phyloP scores from a whole-genome alignment of 2,329 filamentous ascomycete species.

The Drechslerella dactyloides region DNA sequence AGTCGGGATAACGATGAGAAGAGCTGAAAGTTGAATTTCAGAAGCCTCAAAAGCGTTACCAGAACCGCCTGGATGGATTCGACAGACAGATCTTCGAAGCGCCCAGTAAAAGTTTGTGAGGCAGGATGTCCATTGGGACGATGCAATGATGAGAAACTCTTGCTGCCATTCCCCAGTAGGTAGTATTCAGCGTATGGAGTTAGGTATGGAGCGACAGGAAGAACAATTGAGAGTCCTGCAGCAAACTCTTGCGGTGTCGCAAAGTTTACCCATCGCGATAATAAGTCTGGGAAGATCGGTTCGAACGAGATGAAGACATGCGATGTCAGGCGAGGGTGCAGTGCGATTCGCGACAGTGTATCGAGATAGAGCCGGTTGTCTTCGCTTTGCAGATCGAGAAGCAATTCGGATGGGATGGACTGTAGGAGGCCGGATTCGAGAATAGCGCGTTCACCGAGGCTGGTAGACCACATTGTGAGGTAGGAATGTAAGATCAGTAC shows the following conservation, averaged over 20 bases:
- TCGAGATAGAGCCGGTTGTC: slow-evolving; percentile 56
- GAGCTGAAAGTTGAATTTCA: slow-evolving; percentile 74
- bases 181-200: slow-evolving; percentile 71
- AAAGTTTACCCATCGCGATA: slow-evolving; percentile 55
- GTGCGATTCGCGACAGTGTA: slow-evolving; percentile 53
- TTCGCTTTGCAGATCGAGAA: slow-evolving; percentile 27
- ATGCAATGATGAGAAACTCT: slow-evolving; percentile 15
- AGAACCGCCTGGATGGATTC: slow-evolving; percentile 62
- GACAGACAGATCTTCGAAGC: slow-evolving; percentile 57
- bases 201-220: slow-evolving; percentile 82
- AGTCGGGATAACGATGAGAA: slow-evolving; percentile 72
- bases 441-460: slow-evolving; percentile 26
- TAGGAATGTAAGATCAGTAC: not conserved
- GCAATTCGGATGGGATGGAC: slow-evolving; percentile 29
- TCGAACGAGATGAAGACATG: slow-evolving; percentile 52
- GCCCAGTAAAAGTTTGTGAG: slow-evolving; percentile 56
- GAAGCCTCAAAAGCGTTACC: slow-evolving; percentile 76
- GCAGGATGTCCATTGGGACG: slow-evolving; percentile 53
- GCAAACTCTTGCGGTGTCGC: slow-evolving; percentile 62
- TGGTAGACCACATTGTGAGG: slow-evolving; percentile 33
- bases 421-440: slow-evolving; percentile 23
- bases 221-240: slow-evolving; percentile 76
- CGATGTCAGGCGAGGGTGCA: slow-evolving; percentile 52
- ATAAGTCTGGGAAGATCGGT: slow-evolving; percentile 53
- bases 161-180: slow-evolving; percentile 51